phyloP scores from a whole-genome alignment of 345 rosid genomes.

The Eucalyptus curtisii region DNA sequence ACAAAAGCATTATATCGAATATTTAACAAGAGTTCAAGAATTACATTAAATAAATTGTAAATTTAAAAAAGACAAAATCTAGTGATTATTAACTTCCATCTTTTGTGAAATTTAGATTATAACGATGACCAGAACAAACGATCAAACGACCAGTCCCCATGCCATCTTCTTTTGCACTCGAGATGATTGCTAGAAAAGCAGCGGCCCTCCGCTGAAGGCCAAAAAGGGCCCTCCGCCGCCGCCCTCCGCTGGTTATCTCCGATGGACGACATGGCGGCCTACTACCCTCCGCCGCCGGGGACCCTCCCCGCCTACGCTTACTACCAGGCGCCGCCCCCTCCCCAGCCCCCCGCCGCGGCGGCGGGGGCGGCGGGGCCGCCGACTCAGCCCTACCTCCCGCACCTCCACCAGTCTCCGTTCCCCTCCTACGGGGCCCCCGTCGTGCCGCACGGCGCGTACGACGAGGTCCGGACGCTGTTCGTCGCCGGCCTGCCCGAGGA shows the following conservation, averaged over 20 bases:
- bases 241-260: not conserved
- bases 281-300: conserved; percentile 17
- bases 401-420: not conserved
- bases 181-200: not conserved
- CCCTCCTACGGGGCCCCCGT: conserved; percentile 25
- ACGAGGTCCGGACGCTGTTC: conserved; percentile 76
- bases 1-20: not conserved
- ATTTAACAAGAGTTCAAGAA: rapidly evolving
- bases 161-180: not conserved
- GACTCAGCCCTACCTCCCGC: conserved; percentile 11
- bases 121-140: not conserved
- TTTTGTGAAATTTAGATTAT: not conserved
- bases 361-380: not conserved
- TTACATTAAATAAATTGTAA: rapidly evolving
- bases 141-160: not conserved
- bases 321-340: conserved; percentile 11
- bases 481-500: conserved; percentile 87
- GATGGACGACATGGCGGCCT: conserved; percentile 54
- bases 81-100: not conserved
- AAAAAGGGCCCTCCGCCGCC: not conserved
- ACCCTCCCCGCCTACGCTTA: conserved; percentile 5
- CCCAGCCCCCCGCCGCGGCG: conserved; percentile 7
- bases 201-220: not conserved
- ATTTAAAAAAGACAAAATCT: not conserved
- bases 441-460: conserved; percentile 9